Evolutionary conservation across 495 filamentous ascomycete genomes (phyloP), one percentile per base, ranked within the genome.

Genomic region (Penicillium steckii): DNA sequence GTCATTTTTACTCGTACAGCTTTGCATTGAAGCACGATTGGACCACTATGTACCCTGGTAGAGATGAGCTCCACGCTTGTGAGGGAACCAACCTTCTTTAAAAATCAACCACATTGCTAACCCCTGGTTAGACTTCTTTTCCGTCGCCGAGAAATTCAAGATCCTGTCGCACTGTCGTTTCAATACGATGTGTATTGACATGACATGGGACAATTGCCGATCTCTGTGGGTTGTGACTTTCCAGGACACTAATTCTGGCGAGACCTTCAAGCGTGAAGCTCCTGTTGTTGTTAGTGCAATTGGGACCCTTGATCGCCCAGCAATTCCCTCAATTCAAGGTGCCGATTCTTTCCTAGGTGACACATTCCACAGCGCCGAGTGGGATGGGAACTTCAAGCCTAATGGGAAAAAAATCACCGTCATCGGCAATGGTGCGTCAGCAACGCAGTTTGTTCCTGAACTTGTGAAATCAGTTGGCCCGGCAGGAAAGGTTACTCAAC

Each of bases 391-490:
- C 8, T 58, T 73, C 23, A 61, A 73, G n/a, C 59, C 77, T 24
- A 60, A 54, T 4, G 72, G 61, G 4, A 84, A 83, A 57, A 55
- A 69, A 12, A 72, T 85, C 9, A 73, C 77, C 19, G 67, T 85
- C 25, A 66, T 85, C 43, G 81, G 81, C 1, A 82, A 79, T 35
- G 81, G 81, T 6, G 82, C 77, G 46, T 75, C 56, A 42, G 66
- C 62, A 12, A 62, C 62, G 9, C 70, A 74, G 41, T 52, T 72
- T 47, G 60, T 72, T 8, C 70, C 70, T 8, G 38, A 48, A 41
- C 50, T 74, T 1, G 59, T 54, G 0, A 56, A 68, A 46, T 46
- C 55, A 30, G 62, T 50, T 22, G 47, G 62, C 8, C 61, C 59
- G 47, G 64, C 63, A 21, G 79, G 69, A 7, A 80, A 74, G 13